Evolutionary conservation across 2,329 filamentous ascomycete species (phyloP), one percentile per base, ranked within the genome.

Genomic region (Cladosporium sp.): DNA sequence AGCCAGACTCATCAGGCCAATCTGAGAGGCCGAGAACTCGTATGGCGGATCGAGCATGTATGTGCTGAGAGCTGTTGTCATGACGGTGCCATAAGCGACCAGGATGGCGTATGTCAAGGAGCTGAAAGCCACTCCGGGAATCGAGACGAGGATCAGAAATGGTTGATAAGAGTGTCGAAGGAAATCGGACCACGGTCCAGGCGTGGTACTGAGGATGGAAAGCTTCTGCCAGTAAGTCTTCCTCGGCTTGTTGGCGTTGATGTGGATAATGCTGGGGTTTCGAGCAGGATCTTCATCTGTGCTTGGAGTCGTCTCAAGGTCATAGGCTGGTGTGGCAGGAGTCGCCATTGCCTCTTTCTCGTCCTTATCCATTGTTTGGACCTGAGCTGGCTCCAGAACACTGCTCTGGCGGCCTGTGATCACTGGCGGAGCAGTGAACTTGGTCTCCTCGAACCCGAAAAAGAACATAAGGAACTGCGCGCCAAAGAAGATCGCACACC

Each of bases 1-100:
- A 1, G 80, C 80, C 25, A 83, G 70, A 36, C 77, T 79, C 63
- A 81, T 79, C 39, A 82, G 72, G 0, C 81, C 81, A 1, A 78
- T 78, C 60, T 80, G 69, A 9, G 76, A 75, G 8, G 79, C 73
- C 19, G 72, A 73, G 67, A 84, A 82, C 70, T 79, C 80, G 62
- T 73, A 76, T 0, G 72, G 72, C 3, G 66, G 59, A 2, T 66
- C 67, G 9, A 72, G 63, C 64, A 80, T 71, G 58, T 70, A 73
- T 1, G 68, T 70, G 6, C 73, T 73, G 17, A 70, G 65, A 0
- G 68, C 69, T 0, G 73, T 74, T 1, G 69, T 69, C 49, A 77
- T 69, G 40, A 80, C 69, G 1, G 72, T 72, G 3, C 70, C 67
- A 67, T 70, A 76, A 6, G 73, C 72, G 0, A 77, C 63, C 14